Base-by-base conservation (phyloP, 2,329 filamentous ascomycete genomes). In the Talaromyces pinophilus region DNA sequence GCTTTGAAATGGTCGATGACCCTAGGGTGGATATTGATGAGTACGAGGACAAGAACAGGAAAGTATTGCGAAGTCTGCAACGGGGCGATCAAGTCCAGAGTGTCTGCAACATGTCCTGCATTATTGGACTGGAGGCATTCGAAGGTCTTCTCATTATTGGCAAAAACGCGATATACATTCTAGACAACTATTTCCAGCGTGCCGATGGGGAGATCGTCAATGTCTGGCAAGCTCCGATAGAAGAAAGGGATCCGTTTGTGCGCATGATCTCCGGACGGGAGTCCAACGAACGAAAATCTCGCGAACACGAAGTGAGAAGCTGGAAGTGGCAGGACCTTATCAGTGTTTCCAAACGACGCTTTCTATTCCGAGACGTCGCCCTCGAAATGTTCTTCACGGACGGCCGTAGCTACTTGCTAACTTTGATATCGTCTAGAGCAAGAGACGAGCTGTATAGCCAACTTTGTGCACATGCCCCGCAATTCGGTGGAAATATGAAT, bases 351-450 rank as follows among this genome's bases (percentile, higher is more conserved):
- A 99, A 99, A 78, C 88, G 96, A 22, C 90, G 94, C 6, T 99
- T 98, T 77, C 81, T 99, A 3, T 97, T 98, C 78, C 89, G 95
- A 30, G 94, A 99, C 74, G 95, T 99, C 13, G 93, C 92, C 0
- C 88, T 98, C n/a, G 95, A 99, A 75, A 87, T 97, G 2, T 99
- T 99, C 81, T 99, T 99, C 76, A 93, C 93, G 0, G 96, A 99
- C 75, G 95, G 95, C 0, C 90, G 93, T 65, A 99, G 95, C 79
- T 99, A 98, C 76, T 84, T 99, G 17, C 80, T 99, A 66, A 98
- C 94, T 0, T 89, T 93, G 2, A 90, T 93, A 66, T 92, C 90
- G 42, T 85, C 90, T 0, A 80, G 82, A 38, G 82, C 88, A 44
- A 87, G 95, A 68, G 92, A 99, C 74, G 91, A 94, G 66, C 83